Evolutionary conservation across 75 land plant species (phyloP), one percentile per base, ranked within the genome.

Genomic region (Pseudotsuga menziesii): DNA sequence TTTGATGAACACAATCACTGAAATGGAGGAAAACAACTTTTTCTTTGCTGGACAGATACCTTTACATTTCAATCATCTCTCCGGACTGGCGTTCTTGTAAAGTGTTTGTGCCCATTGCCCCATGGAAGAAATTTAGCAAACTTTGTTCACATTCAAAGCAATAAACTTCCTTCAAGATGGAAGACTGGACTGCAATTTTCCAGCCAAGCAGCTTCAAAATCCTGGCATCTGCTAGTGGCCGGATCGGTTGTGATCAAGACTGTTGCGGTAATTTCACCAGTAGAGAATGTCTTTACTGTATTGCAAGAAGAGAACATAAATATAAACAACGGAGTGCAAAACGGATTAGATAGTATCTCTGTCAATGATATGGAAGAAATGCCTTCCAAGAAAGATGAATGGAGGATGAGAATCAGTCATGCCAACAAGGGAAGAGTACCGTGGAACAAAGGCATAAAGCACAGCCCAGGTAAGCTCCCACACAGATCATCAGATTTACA

Each of bases 391-490:
- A 91, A 93, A 73, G 78, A 72, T 71, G 59, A 88, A 78, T 82
- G 97, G 67, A 80, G 95, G 41, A 57, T 64, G 82, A 88, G 89
- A 61, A 94, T 94, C 22, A 82, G 89, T 14, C 82, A 76, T 61
- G 92, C 97, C 32, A 97, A 94, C 77, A 91, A 89, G 75, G 98
- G 98, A 9, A 89, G 82, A 29, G 81, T 87, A 19, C 98, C 99
- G 2, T 97, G 99, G 99, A 97, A 97, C 83, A 94, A 91, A 82
- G 98, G 99, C 32, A 91, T 81, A 77, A 92, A 92, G 59, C 98
- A 97, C 64, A 91, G 87, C 79, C 66, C 88, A 77, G 93, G 93
- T 88, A 82, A 39, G 26, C 1, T 67, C n/a, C n/a, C 14, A n/a
- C 57, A 26, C 3, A 72, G 41, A 69, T n/a, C 11, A 69, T 69